Evolutionary conservation across 2,329 filamentous ascomycete species (phyloP), one percentile per base, ranked within the genome.

Genomic region (Cordyceps cicadae): DNA sequence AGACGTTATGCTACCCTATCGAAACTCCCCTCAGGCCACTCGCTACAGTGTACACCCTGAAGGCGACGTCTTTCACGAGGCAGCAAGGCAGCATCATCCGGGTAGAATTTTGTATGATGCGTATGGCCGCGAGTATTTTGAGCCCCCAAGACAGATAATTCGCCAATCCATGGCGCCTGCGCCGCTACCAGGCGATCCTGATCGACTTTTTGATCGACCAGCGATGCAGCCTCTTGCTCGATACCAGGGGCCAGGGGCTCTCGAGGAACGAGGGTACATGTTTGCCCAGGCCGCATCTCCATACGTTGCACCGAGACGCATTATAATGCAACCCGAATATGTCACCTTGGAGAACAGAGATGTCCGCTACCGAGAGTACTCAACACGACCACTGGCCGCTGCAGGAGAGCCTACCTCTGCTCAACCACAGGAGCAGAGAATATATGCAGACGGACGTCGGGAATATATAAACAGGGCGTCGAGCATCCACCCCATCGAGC

Each of bases 41-140:
- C 77, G 81, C 54, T 74, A 78, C 68, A 79, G 77, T 67, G 71
- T 78, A 37, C 79, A 79, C 46, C 77, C 81, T 24, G 76, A 80
- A 59, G 70, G 70, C 53, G 79, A 81, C 64, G 75, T 80, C 37
- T 75, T 77, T n/a, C 79, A 83, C 75, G 75, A 75, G 2, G 78
- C 78, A 52, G 78, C 77, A 67, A 72, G 78, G 54, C 78, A 82
- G 7, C 80, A 82, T 19, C 80, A 82, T 19, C 76, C 82, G 51
- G 78, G 86, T 60, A 85, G 87, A 63, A 87, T 96, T 64, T 80
- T 96, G 39, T 79, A 95, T 59, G 92, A 97, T 73, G 85, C 89
- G 63, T 90, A 87, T 72, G 92, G 92, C 46, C 89, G 90, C 70
- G 86, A 90, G 70, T 97, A 92, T 74, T 72, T 81, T 62, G 83